Evolutionary conservation across 176 grass and related monocot species (phyloP).

Genomic region (Zoysia japonica): DNA sequence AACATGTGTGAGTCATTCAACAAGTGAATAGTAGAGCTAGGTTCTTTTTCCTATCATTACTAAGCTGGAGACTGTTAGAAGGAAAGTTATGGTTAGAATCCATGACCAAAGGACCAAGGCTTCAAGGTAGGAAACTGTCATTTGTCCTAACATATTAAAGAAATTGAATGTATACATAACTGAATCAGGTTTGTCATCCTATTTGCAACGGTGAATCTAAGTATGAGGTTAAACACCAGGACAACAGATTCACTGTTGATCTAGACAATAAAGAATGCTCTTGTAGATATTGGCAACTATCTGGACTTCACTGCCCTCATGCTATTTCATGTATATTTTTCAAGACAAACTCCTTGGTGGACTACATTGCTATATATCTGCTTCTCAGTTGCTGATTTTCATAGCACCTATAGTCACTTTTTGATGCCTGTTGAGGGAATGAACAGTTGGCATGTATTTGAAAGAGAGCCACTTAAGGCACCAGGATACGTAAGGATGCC

Average conservation of each 20-base stretch:
- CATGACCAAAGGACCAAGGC: background rate
- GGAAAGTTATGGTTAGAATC: background rate
- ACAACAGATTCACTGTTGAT: background rate
- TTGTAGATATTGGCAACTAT: background rate
- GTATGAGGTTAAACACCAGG: background rate
- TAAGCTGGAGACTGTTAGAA: background rate
- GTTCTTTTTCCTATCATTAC: background rate
- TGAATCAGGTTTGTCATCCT: background rate
- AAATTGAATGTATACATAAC: background rate
- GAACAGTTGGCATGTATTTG: no score
- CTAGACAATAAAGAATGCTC: background rate
- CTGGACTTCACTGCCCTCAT: background rate
- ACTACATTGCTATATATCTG: no score
- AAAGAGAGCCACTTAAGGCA: no score
- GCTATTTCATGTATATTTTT: background rate
- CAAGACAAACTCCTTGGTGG: background rate
- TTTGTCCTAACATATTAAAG: background rate
- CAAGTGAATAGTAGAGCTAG: background rate
- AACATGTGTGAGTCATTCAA: conserved; percentile 6
- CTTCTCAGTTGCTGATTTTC: no score
- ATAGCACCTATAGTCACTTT: no score
- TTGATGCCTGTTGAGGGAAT: no score
- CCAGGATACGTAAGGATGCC: no score
- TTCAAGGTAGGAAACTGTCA: background rate
- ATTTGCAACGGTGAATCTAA: background rate